phyloP scores from a whole-genome alignment of 176 grass and related monocot genomes.

The Eremochloa ophiuroides region DNA sequence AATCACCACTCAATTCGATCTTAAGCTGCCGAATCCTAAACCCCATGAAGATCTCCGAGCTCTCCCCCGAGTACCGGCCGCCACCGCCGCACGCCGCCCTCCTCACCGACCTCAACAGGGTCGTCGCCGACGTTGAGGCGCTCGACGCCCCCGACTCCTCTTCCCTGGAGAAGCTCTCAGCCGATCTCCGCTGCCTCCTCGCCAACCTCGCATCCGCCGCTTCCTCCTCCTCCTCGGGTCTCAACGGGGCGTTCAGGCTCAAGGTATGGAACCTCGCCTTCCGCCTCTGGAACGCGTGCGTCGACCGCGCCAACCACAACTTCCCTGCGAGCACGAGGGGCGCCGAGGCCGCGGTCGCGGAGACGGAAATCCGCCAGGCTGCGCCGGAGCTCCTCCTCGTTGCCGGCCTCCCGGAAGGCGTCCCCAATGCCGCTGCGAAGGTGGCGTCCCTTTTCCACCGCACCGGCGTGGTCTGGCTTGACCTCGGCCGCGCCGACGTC shows the following conservation, averaged over 20 bases:
- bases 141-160: slow-evolving; percentile 34
- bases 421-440: slow-evolving; percentile 66
- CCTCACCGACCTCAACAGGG: slow-evolving; percentile 58
- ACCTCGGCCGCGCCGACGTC: slow-evolving; percentile 61
- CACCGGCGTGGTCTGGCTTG: slow-evolving; percentile 71
- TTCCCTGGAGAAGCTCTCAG: slow-evolving; percentile 40
- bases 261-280: slow-evolving; percentile 77
- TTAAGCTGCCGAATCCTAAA: slow-evolving; percentile 11
- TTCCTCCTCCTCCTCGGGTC: slow-evolving; percentile 19
- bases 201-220: slow-evolving; percentile 39
- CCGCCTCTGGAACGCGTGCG: slow-evolving; percentile 89
- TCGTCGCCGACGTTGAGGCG: slow-evolving; percentile 51
- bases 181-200: slow-evolving; percentile 50
- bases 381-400: slow-evolving; percentile 72
- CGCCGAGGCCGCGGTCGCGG: slow-evolving; percentile 16
- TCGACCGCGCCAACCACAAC: slow-evolving; percentile 72
- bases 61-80: slow-evolving; percentile 74
- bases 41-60: slow-evolving; percentile 95
- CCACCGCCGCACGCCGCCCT: slow-evolving; percentile 29
- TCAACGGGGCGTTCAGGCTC: slow-evolving; percentile 41
- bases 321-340: slow-evolving; percentile 6
- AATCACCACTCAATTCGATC: slow-evolving; percentile 9
- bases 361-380: slow-evolving; percentile 73
- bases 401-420: slow-evolving; percentile 34
- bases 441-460: slow-evolving; percentile 67